These are phyloP conservation scores for Nicotiana otophora DNA, from an alignment of 257 asterid genomes.

Conservation along the genomic window DNA sequence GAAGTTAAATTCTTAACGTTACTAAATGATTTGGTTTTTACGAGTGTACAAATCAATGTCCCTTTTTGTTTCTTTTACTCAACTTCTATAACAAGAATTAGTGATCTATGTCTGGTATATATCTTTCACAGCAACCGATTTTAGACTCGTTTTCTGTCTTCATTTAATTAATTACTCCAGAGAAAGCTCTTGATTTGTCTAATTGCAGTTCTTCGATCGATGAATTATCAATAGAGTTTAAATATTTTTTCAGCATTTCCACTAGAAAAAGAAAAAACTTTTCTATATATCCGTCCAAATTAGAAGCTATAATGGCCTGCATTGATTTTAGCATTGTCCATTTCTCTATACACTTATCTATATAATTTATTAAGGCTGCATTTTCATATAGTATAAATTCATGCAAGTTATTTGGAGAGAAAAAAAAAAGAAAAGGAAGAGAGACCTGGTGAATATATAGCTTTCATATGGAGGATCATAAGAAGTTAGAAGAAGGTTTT, in stretches of 20 bases:
- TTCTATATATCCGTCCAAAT: neutral
- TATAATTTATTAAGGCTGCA: neutral
- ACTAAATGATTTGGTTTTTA: too few relatives aligned
- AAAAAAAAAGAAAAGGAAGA: neutral
- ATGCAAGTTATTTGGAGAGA: neutral
- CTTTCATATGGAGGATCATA: constrained; percentile 36
- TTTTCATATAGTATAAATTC: neutral
- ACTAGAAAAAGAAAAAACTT: neutral
- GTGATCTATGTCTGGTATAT: too few relatives aligned
- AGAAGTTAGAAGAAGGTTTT: constrained; percentile 48
- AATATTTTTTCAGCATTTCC: neutral
- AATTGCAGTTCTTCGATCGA: neutral
- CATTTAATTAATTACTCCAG: neutral
- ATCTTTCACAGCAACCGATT: neutral
- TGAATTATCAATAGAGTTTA: neutral
- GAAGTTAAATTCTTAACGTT: too few relatives aligned
- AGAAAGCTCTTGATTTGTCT: neutral
- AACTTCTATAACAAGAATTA: too few relatives aligned
- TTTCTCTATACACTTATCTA: neutral
- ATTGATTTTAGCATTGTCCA: neutral
- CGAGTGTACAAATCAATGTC: too few relatives aligned
- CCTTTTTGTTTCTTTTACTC: too few relatives aligned
- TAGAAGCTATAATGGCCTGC: neutral
- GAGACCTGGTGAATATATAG: neutral
- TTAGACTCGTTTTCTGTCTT: neutral